Evolutionary conservation across 495 filamentous ascomycete genomes (phyloP), one percentile per base, ranked within the genome.

Genomic region (Echria macrotheca): DNA sequence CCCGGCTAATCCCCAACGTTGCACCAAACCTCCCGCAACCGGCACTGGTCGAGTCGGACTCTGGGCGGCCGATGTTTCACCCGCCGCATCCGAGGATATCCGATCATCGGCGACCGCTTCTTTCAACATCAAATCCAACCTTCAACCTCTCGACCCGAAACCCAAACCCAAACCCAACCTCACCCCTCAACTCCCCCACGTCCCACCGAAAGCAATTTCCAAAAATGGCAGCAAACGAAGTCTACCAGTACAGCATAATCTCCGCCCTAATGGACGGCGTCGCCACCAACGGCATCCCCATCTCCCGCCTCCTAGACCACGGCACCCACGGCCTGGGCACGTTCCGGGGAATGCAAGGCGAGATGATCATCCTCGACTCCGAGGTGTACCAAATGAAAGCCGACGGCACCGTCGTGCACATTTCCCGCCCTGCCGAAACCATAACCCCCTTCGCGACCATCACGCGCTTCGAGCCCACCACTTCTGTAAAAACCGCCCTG

Each of bases 301-400:
- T 72, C 21, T 54, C 67, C 6, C 36, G 61, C 2, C 46, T 76
- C 17, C 60, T 71, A 24, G 18, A 41, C 0, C 68, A 75, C 50
- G 74, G 76, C 59, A 63, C 69, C 58, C 71, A 74, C 56, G 75
- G 76, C 18, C 66, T 78, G 0, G 76, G 76, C 14, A 78, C 76
- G n/a, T 71, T 78, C 47, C 50, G 53, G 9, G 44, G 57, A 49
- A 71, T 80, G 55, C 65, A 67, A 37, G 75, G 75, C 55, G 76
- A 78, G 56, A 71, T 78, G 57, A 67, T 78, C 24, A 59, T 77
- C n/a, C 52, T 78, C 11, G 71, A 77, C 47, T 62, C 64, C 44
- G 52, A 57, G 8, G 61, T 68, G 22, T 78, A 75, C 55, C 75
- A 78, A 58, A 69, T 70, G 60, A 68, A 65, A 21, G 52, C 59